Evolutionary conservation across 768 basidiomycete species (phyloP).

Genomic region (Podaxis carcinomalis): DNA sequence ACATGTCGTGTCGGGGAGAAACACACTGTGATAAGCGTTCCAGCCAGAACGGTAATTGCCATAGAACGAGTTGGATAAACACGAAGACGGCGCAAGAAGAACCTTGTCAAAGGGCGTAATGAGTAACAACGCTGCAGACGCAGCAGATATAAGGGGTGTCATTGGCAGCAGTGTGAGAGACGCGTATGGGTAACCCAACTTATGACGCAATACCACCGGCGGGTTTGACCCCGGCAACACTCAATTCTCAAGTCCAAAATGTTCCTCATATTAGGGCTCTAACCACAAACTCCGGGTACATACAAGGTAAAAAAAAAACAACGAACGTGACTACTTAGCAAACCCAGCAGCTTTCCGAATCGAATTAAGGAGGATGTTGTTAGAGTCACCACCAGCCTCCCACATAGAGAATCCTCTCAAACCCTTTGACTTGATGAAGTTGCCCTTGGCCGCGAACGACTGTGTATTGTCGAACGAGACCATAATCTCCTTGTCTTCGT

Average conservation of each 20-base stretch:
- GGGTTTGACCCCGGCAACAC: too few species aligned
- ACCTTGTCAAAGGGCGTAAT: constrained; percentile 40
- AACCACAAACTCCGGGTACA: neutral
- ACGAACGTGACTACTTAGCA: neutral
- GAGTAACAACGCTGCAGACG: constrained; percentile 27
- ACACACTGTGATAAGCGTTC: constrained; percentile 41
- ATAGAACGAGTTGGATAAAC: constrained; percentile 47
- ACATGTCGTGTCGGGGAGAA: constrained; percentile 32
- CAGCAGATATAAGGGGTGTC: neutral
- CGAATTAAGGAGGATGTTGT: constrained; percentile 41
- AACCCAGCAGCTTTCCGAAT: constrained; percentile 30
- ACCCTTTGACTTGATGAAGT: constrained; percentile 45
- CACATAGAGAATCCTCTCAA: constrained; percentile 68
- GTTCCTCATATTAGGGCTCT: too few species aligned
- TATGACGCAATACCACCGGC: neutral
- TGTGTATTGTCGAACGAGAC: constrained; percentile 45
- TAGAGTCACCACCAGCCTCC: constrained; percentile 65
- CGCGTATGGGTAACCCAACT: neutral
- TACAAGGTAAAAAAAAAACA: neutral
- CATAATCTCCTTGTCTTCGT: constrained; percentile 37
- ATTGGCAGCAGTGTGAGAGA: neutral
- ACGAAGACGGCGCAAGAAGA: constrained; percentile 34
- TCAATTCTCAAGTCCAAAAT: too few species aligned
- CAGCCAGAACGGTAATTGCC: constrained; percentile 49
- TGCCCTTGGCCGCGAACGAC: constrained; percentile 50